Evolutionary conservation across 805 yeast species (phyloP).

Genomic region (Zygoascus bituminiphila): DNA sequence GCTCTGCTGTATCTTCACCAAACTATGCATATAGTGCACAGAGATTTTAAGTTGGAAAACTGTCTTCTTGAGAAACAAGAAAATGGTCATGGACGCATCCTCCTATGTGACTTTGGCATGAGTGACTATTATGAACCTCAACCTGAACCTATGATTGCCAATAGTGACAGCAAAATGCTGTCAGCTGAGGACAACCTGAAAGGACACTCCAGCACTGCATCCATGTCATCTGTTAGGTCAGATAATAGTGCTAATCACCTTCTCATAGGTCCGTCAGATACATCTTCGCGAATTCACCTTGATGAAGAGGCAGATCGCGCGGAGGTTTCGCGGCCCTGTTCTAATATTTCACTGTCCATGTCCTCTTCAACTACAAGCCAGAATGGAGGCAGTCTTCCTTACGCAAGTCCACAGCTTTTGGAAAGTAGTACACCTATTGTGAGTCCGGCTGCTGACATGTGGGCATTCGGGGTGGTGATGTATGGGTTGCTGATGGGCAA

Average conservation of each 20-base stretch:
- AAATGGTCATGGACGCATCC: constrained; percentile 32
- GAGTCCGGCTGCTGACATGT: constrained; percentile 69
- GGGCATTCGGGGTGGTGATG: constrained; percentile 82
- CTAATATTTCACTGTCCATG: constrained; percentile 16
- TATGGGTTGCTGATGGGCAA: constrained; percentile 67
- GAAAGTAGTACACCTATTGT: constrained; percentile 43
- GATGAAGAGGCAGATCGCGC: background rate
- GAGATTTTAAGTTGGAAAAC: constrained; percentile 78
- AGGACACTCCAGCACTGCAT: constrained; percentile 1
- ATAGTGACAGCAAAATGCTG: background rate
- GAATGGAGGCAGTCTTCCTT: constrained; percentile 81
- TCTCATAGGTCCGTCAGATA: constrained; percentile 20
- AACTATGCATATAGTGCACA: constrained; percentile 58
- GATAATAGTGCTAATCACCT: background rate
- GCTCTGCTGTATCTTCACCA: constrained; percentile 61
- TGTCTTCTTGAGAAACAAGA: constrained; percentile 48
- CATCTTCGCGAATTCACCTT: constrained; percentile 16
- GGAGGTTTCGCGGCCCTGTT: constrained; percentile 2
- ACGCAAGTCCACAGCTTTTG: constrained; percentile 83
- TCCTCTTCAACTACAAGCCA: constrained; percentile 13
- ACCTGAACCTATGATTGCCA: constrained; percentile 4
- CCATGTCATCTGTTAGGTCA: constrained; percentile 2
- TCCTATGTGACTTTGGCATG: constrained; percentile 91
- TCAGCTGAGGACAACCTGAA: background rate
- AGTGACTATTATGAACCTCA: constrained; percentile 29